These are phyloP conservation scores for Naganishia kalamii DNA, from an alignment of 768 basidiomycete species.

Conservation along the genomic window DNA sequence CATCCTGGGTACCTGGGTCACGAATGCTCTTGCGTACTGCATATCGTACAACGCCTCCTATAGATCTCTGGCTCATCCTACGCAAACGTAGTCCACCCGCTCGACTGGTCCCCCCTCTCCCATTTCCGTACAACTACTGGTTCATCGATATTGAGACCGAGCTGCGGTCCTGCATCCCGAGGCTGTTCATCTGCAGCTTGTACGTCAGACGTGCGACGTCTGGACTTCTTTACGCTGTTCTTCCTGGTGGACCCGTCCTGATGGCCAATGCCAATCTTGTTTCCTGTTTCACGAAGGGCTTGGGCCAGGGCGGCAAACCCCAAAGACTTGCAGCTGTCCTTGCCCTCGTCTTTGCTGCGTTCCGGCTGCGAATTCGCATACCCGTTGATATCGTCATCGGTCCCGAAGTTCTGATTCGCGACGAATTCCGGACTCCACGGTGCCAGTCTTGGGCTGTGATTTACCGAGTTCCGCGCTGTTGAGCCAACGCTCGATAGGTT, in stretches of 20 bases:
- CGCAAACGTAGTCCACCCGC: constrained; percentile 25
- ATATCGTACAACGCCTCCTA: not conserved
- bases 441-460: not conserved
- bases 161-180: not conserved
- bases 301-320: constrained; percentile 18
- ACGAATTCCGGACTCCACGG: constrained; percentile 14
- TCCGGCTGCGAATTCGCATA: not conserved
- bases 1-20: not conserved
- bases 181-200: not conserved
- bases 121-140: not conserved
- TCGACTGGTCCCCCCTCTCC: constrained; percentile 9
- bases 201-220: not conserved
- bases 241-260: not conserved
- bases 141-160: not conserved
- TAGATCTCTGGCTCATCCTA: not conserved
- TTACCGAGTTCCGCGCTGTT: not conserved
- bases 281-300: constrained; percentile 16
- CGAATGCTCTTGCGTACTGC: not conserved
- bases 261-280: not conserved
- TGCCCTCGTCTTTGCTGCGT: not conserved
- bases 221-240: not conserved
- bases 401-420: not conserved
- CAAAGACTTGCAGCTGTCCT: not conserved
- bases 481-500: not conserved
- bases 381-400: not conserved